These are phyloP conservation scores for Zasmidium citrigriseum DNA, from an alignment of 2,329 filamentous ascomycete species.

Conservation along the genomic window DNA sequence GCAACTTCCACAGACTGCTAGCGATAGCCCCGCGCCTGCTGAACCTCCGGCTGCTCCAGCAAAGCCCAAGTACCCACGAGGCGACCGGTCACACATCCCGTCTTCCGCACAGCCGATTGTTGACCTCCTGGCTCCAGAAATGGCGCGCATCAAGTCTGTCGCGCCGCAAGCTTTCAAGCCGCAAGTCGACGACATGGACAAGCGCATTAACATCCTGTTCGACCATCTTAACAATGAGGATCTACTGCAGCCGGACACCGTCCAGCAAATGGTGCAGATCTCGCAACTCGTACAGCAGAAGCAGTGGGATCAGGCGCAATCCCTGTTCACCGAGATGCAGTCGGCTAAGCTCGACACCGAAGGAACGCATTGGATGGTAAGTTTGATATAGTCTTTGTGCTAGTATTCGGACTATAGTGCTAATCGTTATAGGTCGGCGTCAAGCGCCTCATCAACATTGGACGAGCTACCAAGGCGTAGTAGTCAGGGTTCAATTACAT, in stretches of 20 bases:
- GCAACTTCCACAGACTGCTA: conserved; percentile 15
- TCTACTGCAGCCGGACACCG: conserved; percentile 76
- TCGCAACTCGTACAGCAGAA: conserved; percentile 40
- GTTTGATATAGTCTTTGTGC: conserved; percentile 24
- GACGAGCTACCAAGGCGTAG: conserved; percentile 34
- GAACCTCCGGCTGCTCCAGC: conserved; percentile 15
- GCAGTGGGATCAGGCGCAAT: conserved; percentile 48
- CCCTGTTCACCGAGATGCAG: conserved; percentile 49
- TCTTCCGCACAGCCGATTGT: conserved; percentile 73
- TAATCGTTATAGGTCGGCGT: conserved; percentile 35
- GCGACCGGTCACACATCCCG: conserved; percentile 89
- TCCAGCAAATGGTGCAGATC: conserved; percentile 65
- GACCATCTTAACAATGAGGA: conserved; percentile 97
- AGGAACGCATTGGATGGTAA: conserved; percentile 54
- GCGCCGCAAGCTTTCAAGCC: conserved; percentile 84
- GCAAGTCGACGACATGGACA: conserved; percentile 92
- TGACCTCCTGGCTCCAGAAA: conserved; percentile 77
- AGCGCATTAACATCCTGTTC: conserved; percentile 86
- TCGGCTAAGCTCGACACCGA: conserved; percentile 48
- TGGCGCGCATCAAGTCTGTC: conserved; percentile 82
- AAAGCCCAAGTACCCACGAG: conserved; percentile 51
- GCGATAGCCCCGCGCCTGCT: conserved; percentile 8
- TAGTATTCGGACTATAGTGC: neutral
- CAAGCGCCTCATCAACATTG: conserved; percentile 43
- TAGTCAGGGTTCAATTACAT: neutral